Conservation (phyloP, 2,329 filamentous ascomycete genomes). For the Lasiodiplodia theobromae region DNA sequence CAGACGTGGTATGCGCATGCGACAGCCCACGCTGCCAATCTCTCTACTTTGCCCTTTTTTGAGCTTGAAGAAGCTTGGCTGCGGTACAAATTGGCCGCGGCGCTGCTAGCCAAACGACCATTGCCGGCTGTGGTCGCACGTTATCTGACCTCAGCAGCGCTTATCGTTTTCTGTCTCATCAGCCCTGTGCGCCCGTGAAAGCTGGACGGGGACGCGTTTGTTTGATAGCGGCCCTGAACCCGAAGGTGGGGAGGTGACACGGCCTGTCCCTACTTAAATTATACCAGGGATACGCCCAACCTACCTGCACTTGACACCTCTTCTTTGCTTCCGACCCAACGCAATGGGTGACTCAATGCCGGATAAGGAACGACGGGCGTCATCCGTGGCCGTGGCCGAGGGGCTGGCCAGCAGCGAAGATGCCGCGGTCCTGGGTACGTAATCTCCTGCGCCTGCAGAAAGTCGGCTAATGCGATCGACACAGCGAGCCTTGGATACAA, state of each 20-base stretch:
- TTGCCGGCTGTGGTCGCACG: background rate
- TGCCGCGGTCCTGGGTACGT: slow-evolving; percentile 49
- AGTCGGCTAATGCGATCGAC: background rate
- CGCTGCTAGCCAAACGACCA: background rate
- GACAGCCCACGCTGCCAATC: background rate
- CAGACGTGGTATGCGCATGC: slow-evolving; percentile 6
- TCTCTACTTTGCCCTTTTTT: background rate
- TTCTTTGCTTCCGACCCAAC: background rate
- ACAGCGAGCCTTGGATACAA: slow-evolving; percentile 53
- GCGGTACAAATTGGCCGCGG: background rate
- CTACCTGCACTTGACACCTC: background rate
- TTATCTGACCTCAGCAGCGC: slow-evolving; percentile 18
- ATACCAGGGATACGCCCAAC: background rate
- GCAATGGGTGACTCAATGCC: slow-evolving; percentile 1
- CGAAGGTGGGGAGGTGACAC: slow-evolving; percentile 11
- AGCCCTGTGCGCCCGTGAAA: slow-evolving; percentile 2
- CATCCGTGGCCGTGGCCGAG: slow-evolving; percentile 28
- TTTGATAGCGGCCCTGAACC: background rate
- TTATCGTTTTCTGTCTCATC: slow-evolving; percentile 1
- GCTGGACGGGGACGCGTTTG: background rate
- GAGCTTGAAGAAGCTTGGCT: slow-evolving; percentile 18
- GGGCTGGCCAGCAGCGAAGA: slow-evolving; percentile 48
- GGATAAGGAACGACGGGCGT: slow-evolving; percentile 19
- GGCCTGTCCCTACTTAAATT: background rate
- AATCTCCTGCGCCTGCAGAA: background rate